Base-by-base conservation (phyloP, 495 filamentous ascomycete genomes). In the Xylaria flabelliformis region DNA sequence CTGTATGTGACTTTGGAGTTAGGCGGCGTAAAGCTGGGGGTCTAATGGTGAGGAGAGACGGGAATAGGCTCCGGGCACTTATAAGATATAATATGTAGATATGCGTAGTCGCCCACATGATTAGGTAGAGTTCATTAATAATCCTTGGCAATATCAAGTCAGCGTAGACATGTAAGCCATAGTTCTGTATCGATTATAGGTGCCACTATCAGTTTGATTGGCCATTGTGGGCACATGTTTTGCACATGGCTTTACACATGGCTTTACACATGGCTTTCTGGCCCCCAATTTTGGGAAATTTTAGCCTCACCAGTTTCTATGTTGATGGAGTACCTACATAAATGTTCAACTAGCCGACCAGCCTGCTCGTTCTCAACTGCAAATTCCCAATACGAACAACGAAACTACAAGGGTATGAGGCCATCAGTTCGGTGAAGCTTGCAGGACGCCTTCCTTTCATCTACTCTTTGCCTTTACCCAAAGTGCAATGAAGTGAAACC, bases 371-470 rank as follows among this genome's bases (percentile, higher is more conserved):
- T 13, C 4, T 41, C 41, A 5, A 39, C 39, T 64, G 63, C 63
- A 50, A 65, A 29, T 50, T 65, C 63, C 24, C 24, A 64, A 41
- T 64, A 10, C 62, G 12, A 42, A 13, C 2, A 36, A 15, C 19
- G 19, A 21, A 42, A 63, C 19, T 39, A 24, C 36, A 12, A 9
- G 29, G 10, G 12, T 5, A 53, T 39, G 17, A 39, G 26, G 17
- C 7, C 65, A 67, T 41, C 24, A 17, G 19, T 67, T 67, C 48
- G 50, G 48, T 56, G 48, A 67, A 34, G 46, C 19, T 36, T 55
- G 55, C 48, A 19, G 48, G 48, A 10, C 10, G 61, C 42, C 65
- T 51, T 29, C n/a, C n/a, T 36, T 56, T 26, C 36, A 17, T 29
- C 34, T 56, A 10, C 29, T 15, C 13, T 39, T 46, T 56, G 48